These are phyloP conservation scores for Sphagnum tenellum DNA, from an alignment of 225 moss, liverwort and hornwort species.

Conservation along the genomic window DNA sequence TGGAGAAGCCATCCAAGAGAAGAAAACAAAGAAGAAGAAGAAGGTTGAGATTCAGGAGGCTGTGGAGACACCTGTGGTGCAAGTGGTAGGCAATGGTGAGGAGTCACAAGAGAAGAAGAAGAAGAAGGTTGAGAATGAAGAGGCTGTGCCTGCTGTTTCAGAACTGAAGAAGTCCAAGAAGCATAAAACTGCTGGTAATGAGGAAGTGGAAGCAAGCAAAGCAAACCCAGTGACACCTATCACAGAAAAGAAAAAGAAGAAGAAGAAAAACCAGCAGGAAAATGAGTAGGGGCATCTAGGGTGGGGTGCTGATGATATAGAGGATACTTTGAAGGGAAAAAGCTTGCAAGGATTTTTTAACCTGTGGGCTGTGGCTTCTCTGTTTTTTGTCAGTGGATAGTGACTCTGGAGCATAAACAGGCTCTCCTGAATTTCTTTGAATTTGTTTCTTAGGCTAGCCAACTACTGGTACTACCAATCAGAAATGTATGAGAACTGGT, in stretches of 20 bases:
- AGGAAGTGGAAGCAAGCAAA: constrained; percentile 2
- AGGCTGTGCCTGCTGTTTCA: constrained; percentile 9
- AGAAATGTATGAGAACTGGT: too few relatives aligned
- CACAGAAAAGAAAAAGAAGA: constrained; percentile 37
- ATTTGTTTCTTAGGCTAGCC: too few relatives aligned
- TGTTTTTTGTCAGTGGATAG: too few relatives aligned
- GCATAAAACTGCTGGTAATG: constrained; percentile 24
- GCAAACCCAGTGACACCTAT: constrained; percentile 6
- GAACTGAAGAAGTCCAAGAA: constrained; percentile 32
- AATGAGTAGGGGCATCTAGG: constrained; percentile 13
- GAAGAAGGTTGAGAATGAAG: constrained; percentile 7
- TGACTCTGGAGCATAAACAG: too few relatives aligned
- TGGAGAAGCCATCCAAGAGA: constrained; percentile 24
- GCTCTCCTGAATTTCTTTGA: too few relatives aligned
- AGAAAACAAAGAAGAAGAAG: constrained; percentile 27
- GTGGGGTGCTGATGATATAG: too few relatives aligned
- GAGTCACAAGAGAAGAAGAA: constrained; percentile 3
- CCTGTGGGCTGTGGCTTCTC: too few relatives aligned
- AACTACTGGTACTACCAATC: too few relatives aligned
- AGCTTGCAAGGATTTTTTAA: too few relatives aligned
- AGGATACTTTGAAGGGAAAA: too few relatives aligned
- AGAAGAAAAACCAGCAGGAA: constrained; percentile 42
- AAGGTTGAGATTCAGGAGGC: constrained; percentile 3
- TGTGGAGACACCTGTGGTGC: constrained; percentile 1
- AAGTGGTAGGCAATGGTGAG: background rate